These are phyloP conservation scores for Lentinula edodes DNA, from an alignment of 768 basidiomycete species.

Conservation along the genomic window DNA sequence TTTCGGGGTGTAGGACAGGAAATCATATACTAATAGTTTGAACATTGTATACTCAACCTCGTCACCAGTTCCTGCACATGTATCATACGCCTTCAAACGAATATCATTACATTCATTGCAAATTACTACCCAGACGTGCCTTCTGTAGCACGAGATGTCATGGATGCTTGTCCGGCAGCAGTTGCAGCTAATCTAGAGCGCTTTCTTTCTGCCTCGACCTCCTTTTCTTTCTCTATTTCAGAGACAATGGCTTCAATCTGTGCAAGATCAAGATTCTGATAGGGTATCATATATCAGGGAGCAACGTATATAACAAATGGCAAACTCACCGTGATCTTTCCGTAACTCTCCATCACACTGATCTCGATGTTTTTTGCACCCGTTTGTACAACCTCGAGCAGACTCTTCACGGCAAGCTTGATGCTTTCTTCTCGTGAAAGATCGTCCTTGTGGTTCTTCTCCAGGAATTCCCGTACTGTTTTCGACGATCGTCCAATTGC, in stretches of 20 bases:
- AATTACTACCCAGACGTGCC: constrained; percentile 5
- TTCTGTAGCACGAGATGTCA: constrained; percentile 55
- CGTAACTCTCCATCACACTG: constrained; percentile 94
- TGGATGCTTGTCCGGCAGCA: constrained; percentile 86
- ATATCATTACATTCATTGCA: background rate
- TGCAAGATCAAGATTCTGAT: constrained; percentile 74
- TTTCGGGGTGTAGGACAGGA: constrained; percentile 42
- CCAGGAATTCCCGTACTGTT: constrained; percentile 96
- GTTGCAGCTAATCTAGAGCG: constrained; percentile 86
- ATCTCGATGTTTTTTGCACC: constrained; percentile 99
- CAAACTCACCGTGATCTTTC: constrained; percentile 75
- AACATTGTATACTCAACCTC: background rate
- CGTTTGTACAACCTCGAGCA: constrained; percentile 97
- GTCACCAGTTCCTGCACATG: background rate
- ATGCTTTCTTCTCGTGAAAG: constrained; percentile 85
- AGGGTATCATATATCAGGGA: background rate
- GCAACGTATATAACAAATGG: background rate
- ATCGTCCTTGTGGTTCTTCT: constrained; percentile 96
- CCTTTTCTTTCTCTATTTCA: constrained; percentile 96
- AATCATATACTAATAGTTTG: background rate
- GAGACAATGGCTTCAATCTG: constrained; percentile 91
- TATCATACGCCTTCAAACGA: background rate
- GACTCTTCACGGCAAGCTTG: constrained; percentile 90
- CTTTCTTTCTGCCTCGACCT: constrained; percentile 96
- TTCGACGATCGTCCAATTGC: constrained; percentile 97